Base-by-base conservation (phyloP, 2,329 filamentous ascomycete genomes). In the Aureobasidium sp. region DNA sequence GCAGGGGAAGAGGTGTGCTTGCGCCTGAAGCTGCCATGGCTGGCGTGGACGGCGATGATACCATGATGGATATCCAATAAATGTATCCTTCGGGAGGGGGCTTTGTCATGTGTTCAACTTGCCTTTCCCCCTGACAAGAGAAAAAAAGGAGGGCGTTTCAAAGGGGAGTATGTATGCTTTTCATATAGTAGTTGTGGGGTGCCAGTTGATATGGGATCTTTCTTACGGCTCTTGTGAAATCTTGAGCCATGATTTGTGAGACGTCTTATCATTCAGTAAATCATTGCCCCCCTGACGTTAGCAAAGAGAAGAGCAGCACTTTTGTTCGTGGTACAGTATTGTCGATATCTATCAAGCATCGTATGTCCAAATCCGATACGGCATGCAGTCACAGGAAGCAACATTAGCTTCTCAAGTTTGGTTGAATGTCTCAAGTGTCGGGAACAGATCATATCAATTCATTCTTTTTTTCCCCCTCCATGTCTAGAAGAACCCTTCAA, bases 1-100 rank as follows among this genome's bases (percentile, higher is more conserved):
- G 93, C 2, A 79, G 93, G 69, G 91, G 90, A 2, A 79, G 93
- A 58, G 91, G 91, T 32, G 81, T 91, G 21, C 66, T 83, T 19
- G 84, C 88, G 67, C 79, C 71, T 70, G 59, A 74, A 71, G 64
- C 78, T 63, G 64, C 78, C 63, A 39, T 34, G 32, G 59, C 73
- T 66, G 21, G 72, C 79, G 61, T 60, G 35, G 83, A 89, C 61
- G 90, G 79, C 53, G 80, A 97, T 67, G 91, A 97, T 73, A 95
- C 90, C 14, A 96, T 96, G 89, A 75, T 90, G 64, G 79, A 66
- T 56, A 60, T 59, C 38, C 66, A 58, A 51, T 53, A 51, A 47
- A 47, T 41, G 25, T 53, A 22, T 5, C 32, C 55, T 55, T 50
- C n/a, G n/a, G n/a, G n/a, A n/a, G n/a, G n/a, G n/a, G n/a, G 29